Evolutionary conservation across 164 flowering plant species (phyloP).

Genomic region (Stephania cephalantha): DNA sequence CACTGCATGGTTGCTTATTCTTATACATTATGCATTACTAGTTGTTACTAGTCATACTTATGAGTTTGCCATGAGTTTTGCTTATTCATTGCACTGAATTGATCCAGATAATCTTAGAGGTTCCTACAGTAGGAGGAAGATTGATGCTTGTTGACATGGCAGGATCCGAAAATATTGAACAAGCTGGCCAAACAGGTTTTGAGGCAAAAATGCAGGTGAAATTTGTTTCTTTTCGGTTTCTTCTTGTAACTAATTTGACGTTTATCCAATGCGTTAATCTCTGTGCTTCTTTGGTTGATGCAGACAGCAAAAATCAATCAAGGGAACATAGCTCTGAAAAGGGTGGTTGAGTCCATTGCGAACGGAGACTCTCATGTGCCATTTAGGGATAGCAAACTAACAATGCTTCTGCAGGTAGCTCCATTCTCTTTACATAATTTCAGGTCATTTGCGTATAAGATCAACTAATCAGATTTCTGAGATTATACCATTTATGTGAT

Average conservation of each 20-base stretch:
- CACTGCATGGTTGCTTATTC: constrained; percentile 80
- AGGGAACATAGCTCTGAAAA: constrained; percentile 86
- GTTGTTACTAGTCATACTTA: not conserved
- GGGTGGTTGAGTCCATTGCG: constrained; percentile 98
- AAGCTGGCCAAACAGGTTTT: constrained; percentile 90
- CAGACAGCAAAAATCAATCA: constrained; percentile 97
- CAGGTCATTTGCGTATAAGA: not conserved
- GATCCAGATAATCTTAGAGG: constrained; percentile 81
- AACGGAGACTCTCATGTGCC: constrained; percentile 98
- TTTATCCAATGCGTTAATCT: not conserved
- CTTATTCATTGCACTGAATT: not conserved
- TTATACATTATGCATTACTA: not conserved
- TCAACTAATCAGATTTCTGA: not conserved
- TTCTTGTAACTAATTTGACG: not conserved
- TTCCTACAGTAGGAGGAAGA: constrained; percentile 88
- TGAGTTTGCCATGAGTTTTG: not conserved
- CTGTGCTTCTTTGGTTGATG: constrained; percentile 14
- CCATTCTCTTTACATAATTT: constrained; percentile 1
- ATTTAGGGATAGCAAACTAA: constrained; percentile 91
- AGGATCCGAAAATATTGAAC: constrained; percentile 97
- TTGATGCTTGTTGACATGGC: constrained; percentile 99
- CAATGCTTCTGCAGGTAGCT: constrained; percentile 93
- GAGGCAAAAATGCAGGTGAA: constrained; percentile 98
- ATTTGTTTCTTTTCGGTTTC: not conserved
- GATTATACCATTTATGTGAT: not conserved